A percentile compares a stretch with the other conserved stretches of the same genome.
Evolutionary conservation across 1,139 yeast species (phyloP).

Genomic region (Schwanniomyces etchellsii): DNA sequence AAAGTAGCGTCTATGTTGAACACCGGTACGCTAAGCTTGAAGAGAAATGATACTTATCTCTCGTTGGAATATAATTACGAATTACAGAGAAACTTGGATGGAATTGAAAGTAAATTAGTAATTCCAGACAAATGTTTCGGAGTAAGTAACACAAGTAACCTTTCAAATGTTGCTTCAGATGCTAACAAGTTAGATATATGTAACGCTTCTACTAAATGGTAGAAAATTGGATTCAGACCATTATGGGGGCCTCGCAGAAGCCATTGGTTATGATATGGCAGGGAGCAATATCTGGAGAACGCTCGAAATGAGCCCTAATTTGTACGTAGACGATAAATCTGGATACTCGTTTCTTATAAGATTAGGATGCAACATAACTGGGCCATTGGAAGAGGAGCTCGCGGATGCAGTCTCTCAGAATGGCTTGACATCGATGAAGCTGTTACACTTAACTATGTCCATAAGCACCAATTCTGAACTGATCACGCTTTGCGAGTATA

Average conservation of each 20-base stretch:
- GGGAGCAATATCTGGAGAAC: slow-evolving; percentile 13
- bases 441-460: slow-evolving; percentile 9
- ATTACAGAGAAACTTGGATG: slow-evolving; percentile 1
- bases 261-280: slow-evolving; percentile 6
- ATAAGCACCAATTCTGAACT: slow-evolving; percentile 7
- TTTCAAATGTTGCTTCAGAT: not conserved
- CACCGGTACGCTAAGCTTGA: not conserved
- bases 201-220: slow-evolving; percentile 13
- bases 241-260: slow-evolving; percentile 11
- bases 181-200: slow-evolving; percentile 8
- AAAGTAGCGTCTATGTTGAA: not conserved
- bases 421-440: slow-evolving; percentile 5
- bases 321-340: slow-evolving; percentile 8
- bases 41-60: slow-evolving; percentile 9
- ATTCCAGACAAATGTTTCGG: slow-evolving; percentile 8
- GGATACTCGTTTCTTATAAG: slow-evolving; percentile 9
- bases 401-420: slow-evolving; percentile 2
- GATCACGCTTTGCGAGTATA: slow-evolving; percentile 9
- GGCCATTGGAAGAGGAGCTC: slow-evolving; percentile 10
- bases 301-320: slow-evolving; percentile 11
- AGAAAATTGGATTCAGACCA: slow-evolving; percentile 6
- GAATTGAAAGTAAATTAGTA: slow-evolving; percentile 3
- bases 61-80: slow-evolving; percentile 8
- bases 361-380: slow-evolving; percentile 17
- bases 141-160: slow-evolving; percentile 8